Evolutionary conservation across 2,329 filamentous ascomycete genomes (phyloP), one percentile per base, ranked within the genome.

Genomic region (Lachnellula willkommii): DNA sequence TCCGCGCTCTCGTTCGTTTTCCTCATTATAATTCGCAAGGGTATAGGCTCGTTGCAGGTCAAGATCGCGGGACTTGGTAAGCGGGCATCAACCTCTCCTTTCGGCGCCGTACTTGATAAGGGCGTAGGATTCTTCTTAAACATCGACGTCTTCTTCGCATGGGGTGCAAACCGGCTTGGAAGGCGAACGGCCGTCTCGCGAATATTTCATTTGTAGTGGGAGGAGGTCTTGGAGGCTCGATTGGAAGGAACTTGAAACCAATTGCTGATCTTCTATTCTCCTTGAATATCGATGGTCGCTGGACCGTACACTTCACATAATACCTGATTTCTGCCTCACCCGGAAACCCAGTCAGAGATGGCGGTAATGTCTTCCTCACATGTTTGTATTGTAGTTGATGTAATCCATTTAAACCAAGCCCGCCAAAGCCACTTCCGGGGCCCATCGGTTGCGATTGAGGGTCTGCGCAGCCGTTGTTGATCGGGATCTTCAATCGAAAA

Each of bases 221-320:
- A 4, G 80, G 75, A 0, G 84, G 83, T 43, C 92, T 79, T 0
- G 93, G 92, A 5, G 90, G 89, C 71, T 99, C 94, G 63, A 97
- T 93, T 4, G 94, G 94, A 39, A 96, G 79, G 69, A 99, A 94
- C 56, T 89, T 93, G 73, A 96, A 87, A 37, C 85, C 83, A 37
- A 79, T 68, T 60, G 81, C 75, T 60, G 79, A 78, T 20, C 92
- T 79, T 71, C 90, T 88, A 66, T 96, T 96, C 73, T 96, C 91
- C 69, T 93, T 93, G 72, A 95, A 90, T 57, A 96, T 79, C 14
- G 88, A 86, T 0, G 91, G 90, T n/a, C 91, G 80, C 66, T 91
- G 89, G 5, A 97, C 85, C 0, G 94, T 97, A n/a, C 88, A 90
- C 71, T 99, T 99, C 69, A 97, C 80, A 69, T 89, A 99, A 73